Percentiles rank a stretch among this genome's conserved stretches.
Conservation (phyloP, 306 rosid species). For the Lathyrus oleraceus region DNA sequence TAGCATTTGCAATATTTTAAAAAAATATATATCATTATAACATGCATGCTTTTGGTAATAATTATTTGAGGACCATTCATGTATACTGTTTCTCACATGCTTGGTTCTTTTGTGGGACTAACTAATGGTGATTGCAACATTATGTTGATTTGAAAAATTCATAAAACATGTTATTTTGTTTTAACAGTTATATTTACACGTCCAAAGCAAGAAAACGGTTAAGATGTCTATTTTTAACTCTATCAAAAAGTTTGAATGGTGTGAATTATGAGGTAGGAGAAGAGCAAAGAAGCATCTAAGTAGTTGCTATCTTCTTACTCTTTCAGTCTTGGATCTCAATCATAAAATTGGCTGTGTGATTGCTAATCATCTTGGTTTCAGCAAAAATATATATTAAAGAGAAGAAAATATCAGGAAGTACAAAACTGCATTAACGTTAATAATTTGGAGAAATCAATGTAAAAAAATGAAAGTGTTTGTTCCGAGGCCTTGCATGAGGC, state of each 20-base stretch:
- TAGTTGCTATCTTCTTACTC: constrained; percentile 1
- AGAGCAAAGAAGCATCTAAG: constrained; percentile 13
- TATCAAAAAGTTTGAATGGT: constrained; percentile 18
- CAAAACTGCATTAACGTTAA: not conserved
- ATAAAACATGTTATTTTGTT: not conserved
- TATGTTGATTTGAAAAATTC: not conserved
- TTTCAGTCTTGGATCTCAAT: not conserved
- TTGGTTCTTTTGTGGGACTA: constrained; percentile 30
- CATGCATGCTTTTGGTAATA: constrained; percentile 33
- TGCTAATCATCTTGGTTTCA: not conserved
- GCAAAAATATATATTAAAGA: not conserved
- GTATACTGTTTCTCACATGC: constrained; percentile 32
- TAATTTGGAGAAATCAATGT: too few relatives aligned
- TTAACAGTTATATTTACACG: not conserved
- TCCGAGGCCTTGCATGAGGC: too few relatives aligned
- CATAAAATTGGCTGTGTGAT: not conserved
- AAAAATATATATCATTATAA: constrained; percentile 9
- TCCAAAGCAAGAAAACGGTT: constrained; percentile 17
- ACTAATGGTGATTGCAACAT: constrained; percentile 27
- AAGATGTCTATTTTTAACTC: constrained; percentile 29
- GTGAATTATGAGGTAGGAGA: constrained; percentile 30
- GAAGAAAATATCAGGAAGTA: not conserved
- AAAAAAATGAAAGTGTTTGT: too few relatives aligned
- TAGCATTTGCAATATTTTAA: not conserved
- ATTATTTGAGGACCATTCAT: constrained; percentile 43